Evolutionary conservation across 2,329 filamentous ascomycete species (phyloP).

Genomic region (Ascochyta viciae-villosae): DNA sequence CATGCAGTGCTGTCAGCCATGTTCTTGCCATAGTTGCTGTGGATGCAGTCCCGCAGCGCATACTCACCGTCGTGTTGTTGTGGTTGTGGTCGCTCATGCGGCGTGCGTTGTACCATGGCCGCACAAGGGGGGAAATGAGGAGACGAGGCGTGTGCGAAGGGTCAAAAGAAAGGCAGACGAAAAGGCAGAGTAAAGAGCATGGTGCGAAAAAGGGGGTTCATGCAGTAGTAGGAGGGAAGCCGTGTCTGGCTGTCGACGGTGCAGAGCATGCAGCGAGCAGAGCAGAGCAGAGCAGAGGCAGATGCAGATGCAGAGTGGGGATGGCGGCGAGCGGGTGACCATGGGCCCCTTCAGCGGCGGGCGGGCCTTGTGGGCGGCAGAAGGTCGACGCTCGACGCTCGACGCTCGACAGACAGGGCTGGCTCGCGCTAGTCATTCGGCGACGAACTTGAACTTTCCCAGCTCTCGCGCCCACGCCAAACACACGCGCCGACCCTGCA

Average conservation of each 20-base stretch:
- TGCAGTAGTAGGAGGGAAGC: background rate
- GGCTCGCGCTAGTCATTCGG: constrained; percentile 4
- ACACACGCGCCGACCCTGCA: background rate
- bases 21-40: too few species aligned
- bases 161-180: background rate
- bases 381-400: background rate
- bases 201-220: background rate
- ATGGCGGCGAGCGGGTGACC: constrained; percentile 1
- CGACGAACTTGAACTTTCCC: constrained; percentile 5
- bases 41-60: background rate
- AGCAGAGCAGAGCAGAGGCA: too few species aligned
- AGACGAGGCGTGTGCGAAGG: too few species aligned
- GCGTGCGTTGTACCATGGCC: background rate
- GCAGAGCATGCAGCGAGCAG: too few species aligned
- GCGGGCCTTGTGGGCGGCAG: background rate
- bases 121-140: constrained; percentile 5
- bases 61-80: constrained; percentile 1
- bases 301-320: constrained; percentile 2
- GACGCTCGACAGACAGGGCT: background rate
- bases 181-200: background rate
- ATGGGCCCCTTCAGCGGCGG: background rate
- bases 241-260: too few species aligned
- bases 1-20: background rate
- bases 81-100: constrained; percentile 6
- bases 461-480: background rate